Percentiles rank a stretch among this genome's conserved stretches.
These are phyloP conservation scores for Perilla frutescens DNA, from an alignment of 257 asterid species.

Conservation along the genomic window DNA sequence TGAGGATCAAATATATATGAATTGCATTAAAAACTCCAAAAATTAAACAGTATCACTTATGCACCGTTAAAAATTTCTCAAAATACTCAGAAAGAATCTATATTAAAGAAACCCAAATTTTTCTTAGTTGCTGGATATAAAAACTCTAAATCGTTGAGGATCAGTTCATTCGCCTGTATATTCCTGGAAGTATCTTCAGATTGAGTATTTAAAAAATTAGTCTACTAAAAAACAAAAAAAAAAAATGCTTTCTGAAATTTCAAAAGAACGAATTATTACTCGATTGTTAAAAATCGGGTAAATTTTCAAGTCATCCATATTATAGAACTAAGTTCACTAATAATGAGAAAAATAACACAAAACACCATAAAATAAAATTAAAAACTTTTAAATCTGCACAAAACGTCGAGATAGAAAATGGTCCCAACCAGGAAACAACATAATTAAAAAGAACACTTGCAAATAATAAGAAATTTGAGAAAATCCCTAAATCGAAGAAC, in stretches of 20 bases:
- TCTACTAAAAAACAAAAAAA: constrained; percentile 20
- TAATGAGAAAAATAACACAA: not conserved
- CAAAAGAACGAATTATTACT: constrained; percentile 1
- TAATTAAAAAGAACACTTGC: not conserved
- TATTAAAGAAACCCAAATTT: not conserved
- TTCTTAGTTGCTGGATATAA: constrained; percentile 5
- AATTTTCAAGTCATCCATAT: constrained; percentile 11
- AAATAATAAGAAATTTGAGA: constrained; percentile 1
- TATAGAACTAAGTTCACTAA: constrained; percentile 14
- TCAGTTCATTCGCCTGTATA: constrained; percentile 26
- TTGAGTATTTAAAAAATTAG: not conserved
- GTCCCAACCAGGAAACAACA: constrained; percentile 17
- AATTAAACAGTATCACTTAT: not conserved
- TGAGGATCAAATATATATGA: not conserved
- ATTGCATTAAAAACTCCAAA: not conserved
- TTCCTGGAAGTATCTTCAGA: not conserved
- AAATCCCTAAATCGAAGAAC: constrained; percentile 31
- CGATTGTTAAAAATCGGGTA: not conserved
- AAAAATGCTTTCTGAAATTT: constrained; percentile 23
- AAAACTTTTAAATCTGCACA: constrained; percentile 22
- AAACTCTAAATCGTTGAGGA: constrained; percentile 23
- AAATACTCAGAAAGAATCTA: not conserved
- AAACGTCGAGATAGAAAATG: constrained; percentile 16
- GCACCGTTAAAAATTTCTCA: not conserved
- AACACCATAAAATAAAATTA: not conserved